Evolutionary conservation across 148 eudicot genomes (phyloP), one percentile per base, ranked within the genome.

Genomic region (Spergularia bocconei): DNA sequence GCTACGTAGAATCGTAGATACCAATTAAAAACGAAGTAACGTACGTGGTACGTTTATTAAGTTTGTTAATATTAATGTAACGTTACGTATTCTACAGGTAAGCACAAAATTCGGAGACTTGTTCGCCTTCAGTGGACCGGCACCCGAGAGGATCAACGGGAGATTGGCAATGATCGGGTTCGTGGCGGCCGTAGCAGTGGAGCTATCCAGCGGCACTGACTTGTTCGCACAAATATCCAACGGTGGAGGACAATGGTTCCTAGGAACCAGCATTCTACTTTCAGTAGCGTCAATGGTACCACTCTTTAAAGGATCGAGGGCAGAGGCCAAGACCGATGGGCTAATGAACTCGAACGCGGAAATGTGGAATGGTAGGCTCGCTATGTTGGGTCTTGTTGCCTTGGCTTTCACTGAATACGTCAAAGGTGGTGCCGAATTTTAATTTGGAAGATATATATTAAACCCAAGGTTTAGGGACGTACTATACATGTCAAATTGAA

Each of bases 111-210:
- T 93, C 38, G 48, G 62, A 5, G 97, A 93, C 52, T 48, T 91
- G 58, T 78, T 93, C 4, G 91, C 93, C 25, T 93, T 93, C 83
- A 84, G 90, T 2, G 98, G 97, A 2, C 98, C 95, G 1, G 97
- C 86, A 25, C 98, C 97, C 6, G 98, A 93, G 80, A 86, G 95
- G 60, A 93, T 93, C 86, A 93, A 93, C 73, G 98, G 98, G 2
- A 77, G 98, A n/a, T 79, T 93, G 1, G 98, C 98, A 1, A 93
- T 93, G 98, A 85, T 85, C 0, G 98, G 98, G 4, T 93, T 93
- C n/a, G 88, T 82, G n/a, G 86, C 98, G 0, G 95, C 98, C 12
- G 67, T 93, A 16, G 95, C 85, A 0, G 90, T 90, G 51, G 97
- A 93, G 63, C 15, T 85, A 60, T 63, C 86, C 58, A 85, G 67